These are phyloP conservation scores for Besnoitia besnoiti DNA, from an alignment of 169 alveolate genomes.

Conservation along the genomic window DNA sequence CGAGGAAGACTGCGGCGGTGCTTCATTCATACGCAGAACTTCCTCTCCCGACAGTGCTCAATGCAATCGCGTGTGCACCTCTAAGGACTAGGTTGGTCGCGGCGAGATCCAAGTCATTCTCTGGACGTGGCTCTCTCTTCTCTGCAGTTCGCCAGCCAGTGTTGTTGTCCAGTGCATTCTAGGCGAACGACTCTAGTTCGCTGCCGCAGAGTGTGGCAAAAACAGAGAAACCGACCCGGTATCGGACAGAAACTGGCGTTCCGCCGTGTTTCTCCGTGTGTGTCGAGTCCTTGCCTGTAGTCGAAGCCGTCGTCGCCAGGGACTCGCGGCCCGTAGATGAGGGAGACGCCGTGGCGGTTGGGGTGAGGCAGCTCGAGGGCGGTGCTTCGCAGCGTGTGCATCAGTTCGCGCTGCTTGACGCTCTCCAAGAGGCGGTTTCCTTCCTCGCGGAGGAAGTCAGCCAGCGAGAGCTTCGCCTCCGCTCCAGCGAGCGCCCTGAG, in stretches of 20 bases:
- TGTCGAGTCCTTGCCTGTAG: conserved; percentile 22
- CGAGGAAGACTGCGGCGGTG: neutral
- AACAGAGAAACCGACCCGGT: too few relatives aligned
- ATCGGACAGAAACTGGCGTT: too few relatives aligned
- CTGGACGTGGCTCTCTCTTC: too few relatives aligned
- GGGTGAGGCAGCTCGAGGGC: conserved; percentile 34
- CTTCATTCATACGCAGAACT: neutral
- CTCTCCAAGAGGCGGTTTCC: neutral
- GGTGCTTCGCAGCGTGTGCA: conserved; percentile 25
- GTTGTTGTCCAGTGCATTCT: too few relatives aligned
- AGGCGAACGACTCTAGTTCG: too few relatives aligned
- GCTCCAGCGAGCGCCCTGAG: neutral
- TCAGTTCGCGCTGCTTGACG: neutral
- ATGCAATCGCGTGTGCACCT: too few relatives aligned
- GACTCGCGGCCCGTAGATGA: conserved; percentile 37
- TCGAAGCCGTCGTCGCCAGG: conserved; percentile 43
- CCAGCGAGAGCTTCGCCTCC: neutral
- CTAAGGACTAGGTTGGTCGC: too few relatives aligned
- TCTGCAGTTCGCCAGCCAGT: too few relatives aligned
- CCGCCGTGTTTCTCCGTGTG: neutral
- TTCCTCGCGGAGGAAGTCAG: neutral
- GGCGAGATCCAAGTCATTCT: too few relatives aligned
- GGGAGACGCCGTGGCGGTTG: conserved; percentile 45
- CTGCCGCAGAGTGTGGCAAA: too few relatives aligned
- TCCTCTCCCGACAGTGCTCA: too few relatives aligned